phyloP scores from a whole-genome alignment of 257 asterid genomes.

The Nemophila menziesii region DNA sequence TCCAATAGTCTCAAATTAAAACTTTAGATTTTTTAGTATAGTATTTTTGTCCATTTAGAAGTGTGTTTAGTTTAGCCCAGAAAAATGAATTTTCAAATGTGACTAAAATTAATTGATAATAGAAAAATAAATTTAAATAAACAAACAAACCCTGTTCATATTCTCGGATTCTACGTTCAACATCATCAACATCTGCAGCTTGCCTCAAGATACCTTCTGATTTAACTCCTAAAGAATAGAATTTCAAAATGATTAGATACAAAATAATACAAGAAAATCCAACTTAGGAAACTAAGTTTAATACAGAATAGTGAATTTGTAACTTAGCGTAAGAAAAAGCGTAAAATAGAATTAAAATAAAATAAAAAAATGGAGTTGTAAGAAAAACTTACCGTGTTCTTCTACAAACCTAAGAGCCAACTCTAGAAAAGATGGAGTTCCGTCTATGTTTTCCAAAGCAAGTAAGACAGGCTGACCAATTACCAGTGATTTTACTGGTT shows the following conservation, averaged over 20 bases:
- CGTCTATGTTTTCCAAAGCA: slow-evolving; percentile 95
- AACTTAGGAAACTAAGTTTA: not conserved
- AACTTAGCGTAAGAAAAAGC: not conserved
- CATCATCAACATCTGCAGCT: slow-evolving; percentile 98
- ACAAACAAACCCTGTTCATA: slow-evolving; percentile 71
- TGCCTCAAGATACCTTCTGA: slow-evolving; percentile 94
- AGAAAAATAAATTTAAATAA: slow-evolving; percentile 4
- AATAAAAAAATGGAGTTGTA: not conserved
- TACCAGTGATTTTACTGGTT: slow-evolving; percentile 58
- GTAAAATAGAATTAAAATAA: not conserved
- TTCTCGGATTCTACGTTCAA: slow-evolving; percentile 78
- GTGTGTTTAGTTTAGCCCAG: no score
- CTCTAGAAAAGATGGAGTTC: slow-evolving; percentile 93
- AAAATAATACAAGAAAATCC: not conserved
- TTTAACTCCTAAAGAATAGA: slow-evolving; percentile 55
- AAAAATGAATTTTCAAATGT: no score
- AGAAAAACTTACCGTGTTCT: slow-evolving; percentile 55
- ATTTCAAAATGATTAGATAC: slow-evolving; percentile 13
- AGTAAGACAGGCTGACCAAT: slow-evolving; percentile 88
- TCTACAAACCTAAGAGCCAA: slow-evolving; percentile 92
- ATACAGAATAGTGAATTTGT: not conserved
- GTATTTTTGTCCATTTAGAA: no score
- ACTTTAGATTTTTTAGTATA: no score
- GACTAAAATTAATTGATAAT: not conserved
- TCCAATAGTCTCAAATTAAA: not conserved